phyloP scores from a whole-genome alignment of 1,139 yeast species.

The Geotrichum bryndzae region DNA sequence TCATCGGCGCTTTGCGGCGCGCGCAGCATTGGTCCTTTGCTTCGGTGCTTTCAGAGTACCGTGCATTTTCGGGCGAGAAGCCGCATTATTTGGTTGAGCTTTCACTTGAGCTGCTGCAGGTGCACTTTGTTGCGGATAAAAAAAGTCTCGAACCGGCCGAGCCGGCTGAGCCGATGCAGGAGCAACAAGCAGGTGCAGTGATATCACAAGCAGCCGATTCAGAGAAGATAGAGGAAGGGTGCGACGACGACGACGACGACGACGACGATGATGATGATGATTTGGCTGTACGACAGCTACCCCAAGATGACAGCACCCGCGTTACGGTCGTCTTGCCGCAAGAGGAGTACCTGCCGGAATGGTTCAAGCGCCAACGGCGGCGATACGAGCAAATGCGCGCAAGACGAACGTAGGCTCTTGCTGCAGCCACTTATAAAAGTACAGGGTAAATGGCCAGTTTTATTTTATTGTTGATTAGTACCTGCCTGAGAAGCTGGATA shows the following conservation, averaged over 20 bases:
- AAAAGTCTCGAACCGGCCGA: constrained; percentile 16
- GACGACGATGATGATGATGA: constrained; percentile 35
- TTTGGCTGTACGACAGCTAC: not conserved
- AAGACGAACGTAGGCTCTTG: constrained; percentile 10
- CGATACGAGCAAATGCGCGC: constrained; percentile 26
- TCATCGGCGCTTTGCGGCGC: constrained; percentile 73
- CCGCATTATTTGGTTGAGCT: constrained; percentile 77
- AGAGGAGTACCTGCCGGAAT: constrained; percentile 53
- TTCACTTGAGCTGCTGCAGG: constrained; percentile 63
- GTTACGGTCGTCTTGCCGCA: constrained; percentile 47
- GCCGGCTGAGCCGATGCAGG: constrained; percentile 10
- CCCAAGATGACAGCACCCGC: constrained; percentile 23
- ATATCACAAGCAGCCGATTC: constrained; percentile 11
- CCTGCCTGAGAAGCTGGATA: no score
- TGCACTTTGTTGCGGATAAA: constrained; percentile 15
- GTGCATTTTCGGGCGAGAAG: constrained; percentile 68
- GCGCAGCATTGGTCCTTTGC: constrained; percentile 86
- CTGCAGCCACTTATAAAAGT: constrained; percentile 45
- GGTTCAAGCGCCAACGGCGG: constrained; percentile 63
- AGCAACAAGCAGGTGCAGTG: constrained; percentile 14
- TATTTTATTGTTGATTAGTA: not conserved
- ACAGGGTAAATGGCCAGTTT: not conserved
- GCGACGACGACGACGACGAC: constrained; percentile 14
- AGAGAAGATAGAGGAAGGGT: constrained; percentile 1
- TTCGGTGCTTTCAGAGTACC: constrained; percentile 76